Evolutionary conservation across 2,329 filamentous ascomycete species (phyloP).

Genomic region (Cladosporium oxysporum): DNA sequence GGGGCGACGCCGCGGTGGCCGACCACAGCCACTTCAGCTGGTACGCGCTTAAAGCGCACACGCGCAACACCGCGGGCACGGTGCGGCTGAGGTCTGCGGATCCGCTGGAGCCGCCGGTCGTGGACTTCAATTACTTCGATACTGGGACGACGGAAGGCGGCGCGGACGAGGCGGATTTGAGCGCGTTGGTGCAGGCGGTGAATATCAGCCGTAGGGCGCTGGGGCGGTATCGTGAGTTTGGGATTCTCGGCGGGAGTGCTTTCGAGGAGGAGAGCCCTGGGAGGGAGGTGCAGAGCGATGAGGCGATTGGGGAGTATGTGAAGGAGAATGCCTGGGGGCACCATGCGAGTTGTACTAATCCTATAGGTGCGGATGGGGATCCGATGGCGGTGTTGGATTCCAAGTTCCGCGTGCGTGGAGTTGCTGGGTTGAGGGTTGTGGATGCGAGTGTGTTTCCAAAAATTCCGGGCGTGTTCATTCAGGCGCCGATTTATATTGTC

Average conservation of each 20-base stretch:
- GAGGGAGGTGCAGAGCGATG: conserved; percentile 42
- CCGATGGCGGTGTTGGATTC: conserved; percentile 27
- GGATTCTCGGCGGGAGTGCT: conserved; percentile 40
- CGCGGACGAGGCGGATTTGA: conserved; percentile 48
- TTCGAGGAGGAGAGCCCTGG: conserved; percentile 41
- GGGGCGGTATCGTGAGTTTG: conserved; percentile 27
- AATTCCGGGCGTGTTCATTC: conserved; percentile 51
- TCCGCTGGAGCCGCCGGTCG: conserved; percentile 63
- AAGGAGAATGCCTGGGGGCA: conserved; percentile 53
- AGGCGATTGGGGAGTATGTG: conserved; percentile 50
- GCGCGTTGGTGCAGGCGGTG: conserved; percentile 54
- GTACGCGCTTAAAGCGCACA: conserved; percentile 62
- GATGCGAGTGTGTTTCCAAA: conserved; percentile 24
- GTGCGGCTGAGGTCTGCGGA: conserved; percentile 63
- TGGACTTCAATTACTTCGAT: conserved; percentile 62
- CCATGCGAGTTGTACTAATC: conserved; percentile 57
- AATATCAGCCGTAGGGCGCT: conserved; percentile 28
- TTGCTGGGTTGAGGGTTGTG: conserved; percentile 24
- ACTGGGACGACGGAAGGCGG: conserved; percentile 44
- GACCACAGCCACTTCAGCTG: conserved; percentile 51
- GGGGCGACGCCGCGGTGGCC: conserved; percentile 47
- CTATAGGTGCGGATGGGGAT: conserved; percentile 47
- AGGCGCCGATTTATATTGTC: conserved; percentile 56
- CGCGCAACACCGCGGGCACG: conserved; percentile 61
- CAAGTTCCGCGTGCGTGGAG: conserved; percentile 22